Evolutionary conservation across 2,329 filamentous ascomycete species (phyloP), one percentile per base, ranked within the genome.

Genomic region (Phialemonium atrogriseum): DNA sequence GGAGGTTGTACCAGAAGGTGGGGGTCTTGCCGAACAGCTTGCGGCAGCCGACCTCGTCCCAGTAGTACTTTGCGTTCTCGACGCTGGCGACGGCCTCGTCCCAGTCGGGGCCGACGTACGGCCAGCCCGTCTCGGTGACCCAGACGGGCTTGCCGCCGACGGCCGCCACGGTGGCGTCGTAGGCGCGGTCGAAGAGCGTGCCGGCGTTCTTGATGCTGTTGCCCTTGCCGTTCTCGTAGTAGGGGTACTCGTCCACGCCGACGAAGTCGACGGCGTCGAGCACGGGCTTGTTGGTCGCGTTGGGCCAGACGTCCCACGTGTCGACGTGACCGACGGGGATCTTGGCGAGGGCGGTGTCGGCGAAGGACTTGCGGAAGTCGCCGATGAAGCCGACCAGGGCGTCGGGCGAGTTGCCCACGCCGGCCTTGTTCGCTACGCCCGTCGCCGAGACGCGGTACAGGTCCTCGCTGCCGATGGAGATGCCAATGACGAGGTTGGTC

Each of bases 111-210:
- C 78, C 78, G 21, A 51, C 56, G 30, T 63, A 59, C 30, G 78
- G 77, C 77, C 76, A 82, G 46, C 77, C 77, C 10, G 73, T 78
- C 64, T 81, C 76, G 13, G 72, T 75, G 27, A 77, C 60, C 68
- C 74, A 75, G 45, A 78, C 64, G 39, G 63, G 66, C 59, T 72
- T 72, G 46, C 60, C 64, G 17, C 52, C 51, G 43, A 66, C 64
- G 27, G 64, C 69, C 22, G 53, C 62, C 30, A 58, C 27, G 39
- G 62, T 59, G 31, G 58, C 57, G 27, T 64, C 45, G 47, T 56
- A 68, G 25, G 66, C 66, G 34, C 46, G 48, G 51, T 67, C 59
- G 59, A 80, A 81, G 32, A 77, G 64, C 33, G 56, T 50, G 38
- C 58, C 62, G 7, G 68, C 62, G 47, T 74, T 67, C 34, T 68